Percentiles rank a stretch among this genome's conserved stretches.
Evolutionary conservation across 2,329 filamentous ascomycete species (phyloP).

Genomic region (Arthrocladium fulminans): DNA sequence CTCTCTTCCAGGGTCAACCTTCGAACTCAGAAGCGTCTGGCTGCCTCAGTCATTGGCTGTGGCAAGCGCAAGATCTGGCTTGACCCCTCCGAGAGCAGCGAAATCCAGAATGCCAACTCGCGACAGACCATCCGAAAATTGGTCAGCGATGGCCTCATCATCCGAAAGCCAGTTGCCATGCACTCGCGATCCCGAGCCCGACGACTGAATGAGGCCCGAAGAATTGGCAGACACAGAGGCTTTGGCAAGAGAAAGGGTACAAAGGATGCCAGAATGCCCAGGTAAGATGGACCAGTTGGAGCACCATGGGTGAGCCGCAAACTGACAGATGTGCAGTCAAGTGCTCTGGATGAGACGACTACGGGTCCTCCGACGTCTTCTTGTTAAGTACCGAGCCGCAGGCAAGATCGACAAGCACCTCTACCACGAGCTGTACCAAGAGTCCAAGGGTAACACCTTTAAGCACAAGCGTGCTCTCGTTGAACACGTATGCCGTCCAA

Average conservation of each 20-base stretch:
- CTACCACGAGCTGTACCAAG: constrained; percentile 99
- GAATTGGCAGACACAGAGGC: constrained; percentile 94
- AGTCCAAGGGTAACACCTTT: constrained; percentile 99
- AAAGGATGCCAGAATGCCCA: constrained; percentile 97
- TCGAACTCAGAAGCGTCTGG: constrained; percentile 99
- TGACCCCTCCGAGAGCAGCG: constrained; percentile 97
- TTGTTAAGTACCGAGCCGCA: constrained; percentile 99
- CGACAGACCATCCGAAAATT: constrained; percentile 99
- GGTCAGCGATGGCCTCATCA: constrained; percentile 99
- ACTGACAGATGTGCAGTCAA: constrained; percentile 54
- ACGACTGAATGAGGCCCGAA: constrained; percentile 86
- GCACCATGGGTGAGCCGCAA: constrained; percentile 13
- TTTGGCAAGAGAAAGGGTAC: constrained; percentile 99
- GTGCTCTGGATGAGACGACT: constrained; percentile 99
- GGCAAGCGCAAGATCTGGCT: constrained; percentile 99
- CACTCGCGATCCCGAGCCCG: constrained; percentile 96
- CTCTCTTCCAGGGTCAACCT: constrained; percentile 78
- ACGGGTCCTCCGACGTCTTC: constrained; percentile 94
- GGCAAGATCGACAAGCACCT: constrained; percentile 99
- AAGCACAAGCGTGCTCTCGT: constrained; percentile 99
- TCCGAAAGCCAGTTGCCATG: constrained; percentile 99
- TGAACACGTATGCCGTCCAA: constrained; percentile 79
- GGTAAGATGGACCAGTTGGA: constrained; percentile 53
- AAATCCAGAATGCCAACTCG: constrained; percentile 99
- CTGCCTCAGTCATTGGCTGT: constrained; percentile 95